Evolutionary conservation across 768 basidiomycete genomes (phyloP).

Genomic region (Rubroboletus satanas): DNA sequence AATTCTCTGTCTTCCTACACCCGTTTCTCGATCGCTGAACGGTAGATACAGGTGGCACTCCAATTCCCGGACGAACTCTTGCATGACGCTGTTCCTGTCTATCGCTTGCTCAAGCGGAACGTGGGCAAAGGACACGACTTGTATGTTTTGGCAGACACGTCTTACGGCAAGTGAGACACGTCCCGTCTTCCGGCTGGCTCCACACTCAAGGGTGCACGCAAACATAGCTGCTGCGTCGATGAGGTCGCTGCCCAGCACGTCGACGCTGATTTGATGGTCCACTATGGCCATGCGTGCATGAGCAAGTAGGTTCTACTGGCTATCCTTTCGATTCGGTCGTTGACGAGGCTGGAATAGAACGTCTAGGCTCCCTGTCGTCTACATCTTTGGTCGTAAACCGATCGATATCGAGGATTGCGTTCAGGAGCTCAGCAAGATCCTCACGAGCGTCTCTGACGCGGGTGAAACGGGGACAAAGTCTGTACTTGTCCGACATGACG

Average conservation of each 20-base stretch:
- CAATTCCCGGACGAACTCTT: conserved; percentile 97
- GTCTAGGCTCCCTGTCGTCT: conserved; percentile 83
- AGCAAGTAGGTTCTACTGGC: conserved; percentile 60
- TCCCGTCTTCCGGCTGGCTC: neutral
- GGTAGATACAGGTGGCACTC: conserved; percentile 61
- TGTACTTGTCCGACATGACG: conserved; percentile 69
- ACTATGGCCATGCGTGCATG: conserved; percentile 96
- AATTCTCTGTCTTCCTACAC: neutral
- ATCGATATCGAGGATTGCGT: conserved; percentile 57
- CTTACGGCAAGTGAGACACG: conserved; percentile 78
- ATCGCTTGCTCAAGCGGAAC: conserved; percentile 54
- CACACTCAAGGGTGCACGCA: neutral
- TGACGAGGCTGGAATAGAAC: conserved; percentile 48
- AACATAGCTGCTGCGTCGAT: conserved; percentile 85
- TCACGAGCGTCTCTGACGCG: conserved; percentile 18
- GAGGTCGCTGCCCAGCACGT: conserved; percentile 94
- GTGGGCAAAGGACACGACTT: conserved; percentile 51
- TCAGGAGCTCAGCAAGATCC: conserved; percentile 35
- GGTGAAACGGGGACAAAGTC: conserved; percentile 16
- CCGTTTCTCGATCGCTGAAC: neutral
- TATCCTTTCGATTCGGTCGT: neutral
- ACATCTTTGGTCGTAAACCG: conserved; percentile 77
- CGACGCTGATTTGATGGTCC: conserved; percentile 85
- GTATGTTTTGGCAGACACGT: conserved; percentile 95
- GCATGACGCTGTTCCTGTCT: conserved; percentile 81